Evolutionary conservation across 352 stramenopile genomes (phyloP), one percentile per base, ranked within the genome.

Genomic region (Phytopythium kandeliae): DNA sequence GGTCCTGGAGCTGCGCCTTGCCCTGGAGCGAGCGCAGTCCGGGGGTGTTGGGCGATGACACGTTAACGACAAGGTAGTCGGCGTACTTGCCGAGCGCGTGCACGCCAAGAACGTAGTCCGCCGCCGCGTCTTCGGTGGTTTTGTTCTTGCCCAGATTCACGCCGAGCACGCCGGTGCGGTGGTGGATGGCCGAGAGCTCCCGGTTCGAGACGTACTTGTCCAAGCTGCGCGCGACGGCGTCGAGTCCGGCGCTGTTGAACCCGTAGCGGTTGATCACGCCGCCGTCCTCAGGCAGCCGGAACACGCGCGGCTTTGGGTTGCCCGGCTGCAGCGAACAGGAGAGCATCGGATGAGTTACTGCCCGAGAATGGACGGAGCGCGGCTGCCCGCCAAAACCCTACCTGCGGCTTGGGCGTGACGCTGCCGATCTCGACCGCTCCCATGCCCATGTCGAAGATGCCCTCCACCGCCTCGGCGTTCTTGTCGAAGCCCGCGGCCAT

Each of bases 141-240:
- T 99, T 99, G 74, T 99, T 99, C 74, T 99, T 99, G 51, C 97
- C 97, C 38, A 99, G 61, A 67, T 99, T 99, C 13, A 99, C 85
- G 15, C 96, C 96, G 4, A 99, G 57, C 8, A 98, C 65, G 17
- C 92, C 92, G 12, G 69, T 56, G 21, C 76, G 81, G 44, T 89
- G 61, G n/a, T 62, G 38, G 61, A 31, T 41, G 11, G 36, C 38
- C 10, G 49, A 41, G 7, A 43, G 21, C 7, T 49, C 69, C 19
- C 78, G 65, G 1, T 59, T 67, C 0, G 42, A 51, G 3, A 87
- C 64, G 56, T 92, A 96, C 16, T 25, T 50, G 24, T 86, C 57
- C 0, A 97, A 67, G 13, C 83, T 63, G 21, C 69, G 58, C n/a
- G 76, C 60, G 0, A 98, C 95, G 16, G 60, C 62, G 17, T 91